Conservation (phyloP, 805 yeast genomes). For the Grigorovia yakushimaensis region DNA sequence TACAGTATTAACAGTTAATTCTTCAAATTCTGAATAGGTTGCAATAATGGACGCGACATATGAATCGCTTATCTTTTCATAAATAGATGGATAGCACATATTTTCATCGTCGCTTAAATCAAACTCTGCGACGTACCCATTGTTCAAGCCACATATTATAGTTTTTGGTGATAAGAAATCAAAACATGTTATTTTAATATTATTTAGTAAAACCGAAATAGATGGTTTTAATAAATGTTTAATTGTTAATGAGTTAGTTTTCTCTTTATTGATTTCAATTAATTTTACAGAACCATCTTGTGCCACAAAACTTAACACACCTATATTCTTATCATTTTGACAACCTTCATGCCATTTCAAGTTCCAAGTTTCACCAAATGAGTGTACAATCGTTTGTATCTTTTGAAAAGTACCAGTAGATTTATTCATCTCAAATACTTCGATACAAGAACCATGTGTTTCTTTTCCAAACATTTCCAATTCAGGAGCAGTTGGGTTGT, state of each 20-base stretch:
- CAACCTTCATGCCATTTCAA: conserved; percentile 30
- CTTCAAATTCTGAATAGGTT: conserved; percentile 30
- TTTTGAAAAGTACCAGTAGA: conserved; percentile 22
- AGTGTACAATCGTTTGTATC: conserved; percentile 27
- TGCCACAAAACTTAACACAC: conserved; percentile 42
- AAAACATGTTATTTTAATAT: conserved; percentile 34
- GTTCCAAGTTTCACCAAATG: conserved; percentile 37
- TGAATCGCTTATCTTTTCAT: conserved; percentile 31
- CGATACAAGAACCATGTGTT: conserved; percentile 33
- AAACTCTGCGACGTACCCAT: conserved; percentile 54
- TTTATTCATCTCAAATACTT: conserved; percentile 35
- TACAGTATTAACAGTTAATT: conserved; percentile 26
- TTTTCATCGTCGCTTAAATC: conserved; percentile 23
- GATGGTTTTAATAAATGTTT: conserved; percentile 18
- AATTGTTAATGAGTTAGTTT: neutral
- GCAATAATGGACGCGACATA: conserved; percentile 29
- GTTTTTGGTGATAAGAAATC: conserved; percentile 37
- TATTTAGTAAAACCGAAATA: conserved; percentile 18
- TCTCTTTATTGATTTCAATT: conserved; percentile 28
- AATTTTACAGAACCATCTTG: conserved; percentile 51
- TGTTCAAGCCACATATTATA: conserved; percentile 46
- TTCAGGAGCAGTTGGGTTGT: conserved; percentile 20
- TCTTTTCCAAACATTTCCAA: conserved; percentile 23
- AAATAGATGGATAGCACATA: conserved; percentile 27
- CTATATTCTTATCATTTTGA: conserved; percentile 18